These are phyloP conservation scores for Schizochytrium sp. DNA, from an alignment of 108 stramenopile species.

Conservation along the genomic window DNA sequence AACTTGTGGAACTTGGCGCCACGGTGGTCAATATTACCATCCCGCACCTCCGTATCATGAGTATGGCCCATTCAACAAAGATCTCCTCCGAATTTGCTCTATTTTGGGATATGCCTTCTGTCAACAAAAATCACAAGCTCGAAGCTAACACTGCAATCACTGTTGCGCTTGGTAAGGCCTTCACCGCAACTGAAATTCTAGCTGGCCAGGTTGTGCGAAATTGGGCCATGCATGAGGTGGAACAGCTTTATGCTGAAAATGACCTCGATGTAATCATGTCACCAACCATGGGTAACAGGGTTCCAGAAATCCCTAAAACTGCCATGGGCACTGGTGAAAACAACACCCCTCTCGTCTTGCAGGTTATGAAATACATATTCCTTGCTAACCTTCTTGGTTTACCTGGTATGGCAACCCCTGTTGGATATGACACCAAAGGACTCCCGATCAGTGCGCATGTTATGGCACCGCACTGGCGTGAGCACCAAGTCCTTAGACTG, in stretches of 20 bases:
- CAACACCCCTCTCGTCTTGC: slow-evolving; percentile 63
- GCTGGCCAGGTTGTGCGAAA: slow-evolving; percentile 73
- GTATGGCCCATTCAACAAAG: slow-evolving; percentile 74
- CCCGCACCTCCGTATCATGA: slow-evolving; percentile 73
- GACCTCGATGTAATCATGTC: slow-evolving; percentile 63
- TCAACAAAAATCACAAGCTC: slow-evolving; percentile 52
- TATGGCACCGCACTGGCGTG: slow-evolving; percentile 54
- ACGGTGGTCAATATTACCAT: slow-evolving; percentile 74
- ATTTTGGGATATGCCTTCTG: slow-evolving; percentile 67
- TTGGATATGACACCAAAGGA: slow-evolving; percentile 62
- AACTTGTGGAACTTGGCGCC: slow-evolving; percentile 67
- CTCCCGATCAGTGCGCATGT: slow-evolving; percentile 63
- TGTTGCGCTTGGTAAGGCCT: slow-evolving; percentile 69
- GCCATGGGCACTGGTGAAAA: slow-evolving; percentile 61
- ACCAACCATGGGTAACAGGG: slow-evolving; percentile 53
- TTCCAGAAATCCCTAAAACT: slow-evolving; percentile 46
- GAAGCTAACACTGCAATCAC: slow-evolving; percentile 73
- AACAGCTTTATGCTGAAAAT: slow-evolving; percentile 51
- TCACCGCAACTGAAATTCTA: slow-evolving; percentile 72
- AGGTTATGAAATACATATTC: slow-evolving; percentile 64
- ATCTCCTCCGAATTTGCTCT: slow-evolving; percentile 75
- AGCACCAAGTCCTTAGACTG: slow-evolving; percentile 50
- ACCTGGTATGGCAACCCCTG: slow-evolving; percentile 64
- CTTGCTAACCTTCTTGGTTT: slow-evolving; percentile 65
- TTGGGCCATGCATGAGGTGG: slow-evolving; percentile 69